Evolutionary conservation across 2,329 filamentous ascomycete species (phyloP), one percentile per base, ranked within the genome.

Genomic region (Sclerotinia minor): DNA sequence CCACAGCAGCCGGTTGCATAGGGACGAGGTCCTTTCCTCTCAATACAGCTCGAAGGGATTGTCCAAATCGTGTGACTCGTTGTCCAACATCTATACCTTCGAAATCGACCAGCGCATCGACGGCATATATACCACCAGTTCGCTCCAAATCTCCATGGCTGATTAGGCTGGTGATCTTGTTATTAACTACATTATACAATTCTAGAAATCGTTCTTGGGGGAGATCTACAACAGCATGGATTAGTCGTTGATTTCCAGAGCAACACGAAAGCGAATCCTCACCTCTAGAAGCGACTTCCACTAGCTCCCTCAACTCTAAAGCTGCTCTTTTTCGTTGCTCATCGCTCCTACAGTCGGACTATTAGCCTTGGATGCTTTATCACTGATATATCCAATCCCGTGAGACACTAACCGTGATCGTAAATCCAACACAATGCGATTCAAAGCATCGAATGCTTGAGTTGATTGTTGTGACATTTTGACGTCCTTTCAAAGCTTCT

Each of bases 21-120:
- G 95, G 92, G 66, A 88, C 88, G 71, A 92, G 92, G 75, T 99
- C 95, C 77, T 94, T 96, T 71, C 94, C 94, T 74, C 94, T 88
- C 73, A 99, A 84, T 50, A 97, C 90, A 59, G 88, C 91, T 73
- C 94, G 91, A 69, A 99, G 86, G 75, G 94, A 96, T 71, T 92
- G 92, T 57, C 92, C 92, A 77, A 98, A 99, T 67, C 95, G 89
- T 41, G 94, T 96, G 69, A 95, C 97, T 80, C 98, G 98, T 75
- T 92, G 88, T 47, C 92, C 92, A 32, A 92, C 88, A 80, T 99
- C 96, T 74, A 97, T 92, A 69, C 94, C 94, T 75, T 97, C 94
- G 78, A 98, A 97, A 78, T 97, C 94, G 79, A 98, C 94, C 66
- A 99, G 87, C 68, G 90, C 90, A 78, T 97, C 94, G 70, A 99